phyloP scores from a whole-genome alignment of 768 basidiomycete genomes.

The Xerocomellus amylosporus region DNA sequence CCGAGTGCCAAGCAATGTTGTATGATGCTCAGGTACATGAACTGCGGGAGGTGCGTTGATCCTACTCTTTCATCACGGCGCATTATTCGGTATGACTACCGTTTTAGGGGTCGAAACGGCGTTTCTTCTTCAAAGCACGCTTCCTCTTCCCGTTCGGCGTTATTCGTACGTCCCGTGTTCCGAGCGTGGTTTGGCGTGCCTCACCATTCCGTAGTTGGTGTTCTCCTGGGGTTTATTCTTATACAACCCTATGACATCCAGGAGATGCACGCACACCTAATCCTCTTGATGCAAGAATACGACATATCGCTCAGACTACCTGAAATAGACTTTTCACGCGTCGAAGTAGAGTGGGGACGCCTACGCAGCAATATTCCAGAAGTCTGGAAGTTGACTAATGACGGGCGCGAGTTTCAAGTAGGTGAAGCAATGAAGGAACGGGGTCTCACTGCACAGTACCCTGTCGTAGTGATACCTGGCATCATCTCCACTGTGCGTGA shows the following conservation, averaged over 20 bases:
- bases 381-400: slow-evolving; percentile 76
- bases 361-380: slow-evolving; percentile 71
- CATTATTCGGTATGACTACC: not conserved
- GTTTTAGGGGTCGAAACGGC: slow-evolving; percentile 15
- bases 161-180: slow-evolving; percentile 40
- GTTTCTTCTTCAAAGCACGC: slow-evolving; percentile 33
- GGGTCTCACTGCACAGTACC: slow-evolving; percentile 67
- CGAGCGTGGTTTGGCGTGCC: not conserved
- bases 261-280: slow-evolving; percentile 65
- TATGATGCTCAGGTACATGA: slow-evolving; percentile 28
- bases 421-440: slow-evolving; percentile 65
- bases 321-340: slow-evolving; percentile 61
- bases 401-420: slow-evolving; percentile 77
- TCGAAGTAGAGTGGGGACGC: slow-evolving; percentile 71
- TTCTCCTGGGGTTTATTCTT: slow-evolving; percentile 59
- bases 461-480: slow-evolving; percentile 85
- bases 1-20: slow-evolving; percentile 22
- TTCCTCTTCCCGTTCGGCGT: slow-evolving; percentile 76
- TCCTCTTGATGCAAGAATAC: slow-evolving; percentile 66
- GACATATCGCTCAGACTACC: slow-evolving; percentile 64
- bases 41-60: slow-evolving; percentile 16
- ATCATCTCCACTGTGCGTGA: slow-evolving; percentile 79
- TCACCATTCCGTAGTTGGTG: slow-evolving; percentile 49
- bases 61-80: too few species aligned
- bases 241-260: slow-evolving; percentile 66